These are phyloP conservation scores for Fusarium phyllophilum DNA, from an alignment of 2,329 filamentous ascomycete genomes.

Conservation along the genomic window DNA sequence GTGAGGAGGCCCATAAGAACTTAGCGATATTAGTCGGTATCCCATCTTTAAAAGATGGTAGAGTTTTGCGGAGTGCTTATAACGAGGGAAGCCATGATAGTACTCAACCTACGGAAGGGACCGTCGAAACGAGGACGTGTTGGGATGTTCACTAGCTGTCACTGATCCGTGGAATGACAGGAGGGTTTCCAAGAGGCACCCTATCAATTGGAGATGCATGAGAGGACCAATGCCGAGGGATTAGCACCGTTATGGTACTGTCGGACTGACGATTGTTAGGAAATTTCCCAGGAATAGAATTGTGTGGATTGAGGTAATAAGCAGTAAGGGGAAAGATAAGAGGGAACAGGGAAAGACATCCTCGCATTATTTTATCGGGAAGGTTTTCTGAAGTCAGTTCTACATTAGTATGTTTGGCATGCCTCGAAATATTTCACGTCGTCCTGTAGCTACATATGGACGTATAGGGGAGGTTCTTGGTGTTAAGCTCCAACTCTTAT, in stretches of 20 bases:
- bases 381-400: background rate
- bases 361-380: background rate
- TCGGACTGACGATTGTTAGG: background rate
- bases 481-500: background rate
- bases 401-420: background rate
- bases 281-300: background rate
- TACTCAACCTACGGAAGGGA: background rate
- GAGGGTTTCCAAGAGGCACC: constrained; percentile 6
- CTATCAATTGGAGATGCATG: background rate
- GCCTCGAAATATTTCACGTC: background rate
- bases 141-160: background rate
- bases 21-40: constrained; percentile 26
- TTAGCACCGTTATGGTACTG: background rate
- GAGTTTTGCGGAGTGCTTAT: background rate
- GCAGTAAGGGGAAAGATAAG: background rate
- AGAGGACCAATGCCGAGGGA: background rate
- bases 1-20: constrained; percentile 16
- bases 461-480: background rate
- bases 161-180: background rate
- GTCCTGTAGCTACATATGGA: background rate
- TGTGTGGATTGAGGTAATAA: background rate
- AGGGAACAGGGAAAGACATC: background rate
- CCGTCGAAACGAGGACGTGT: background rate
- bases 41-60: background rate
- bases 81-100: constrained; percentile 12